Evolutionary conservation across 208 protist species (phyloP).

Genomic region (Acanthamoeba lenticulata): DNA sequence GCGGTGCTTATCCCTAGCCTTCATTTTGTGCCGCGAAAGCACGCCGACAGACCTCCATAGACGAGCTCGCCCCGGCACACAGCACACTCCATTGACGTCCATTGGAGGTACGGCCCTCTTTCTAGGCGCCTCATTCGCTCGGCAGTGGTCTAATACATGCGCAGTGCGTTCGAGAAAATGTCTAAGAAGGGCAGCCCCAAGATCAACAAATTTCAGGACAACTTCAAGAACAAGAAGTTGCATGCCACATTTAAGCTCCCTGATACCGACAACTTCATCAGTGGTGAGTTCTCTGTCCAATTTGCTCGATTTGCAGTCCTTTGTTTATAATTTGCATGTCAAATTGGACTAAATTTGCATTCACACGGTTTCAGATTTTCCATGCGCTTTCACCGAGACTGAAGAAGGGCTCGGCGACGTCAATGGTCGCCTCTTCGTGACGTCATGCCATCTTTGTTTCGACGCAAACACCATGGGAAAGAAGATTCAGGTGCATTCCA

Average conservation of each 20-base stretch:
- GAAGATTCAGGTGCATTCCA: background rate
- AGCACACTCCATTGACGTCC: no score
- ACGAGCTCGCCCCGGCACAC: no score
- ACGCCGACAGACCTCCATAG: background rate
- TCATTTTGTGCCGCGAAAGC: background rate
- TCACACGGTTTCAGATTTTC: background rate
- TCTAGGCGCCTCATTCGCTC: no score
- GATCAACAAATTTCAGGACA: background rate
- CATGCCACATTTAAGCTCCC: background rate
- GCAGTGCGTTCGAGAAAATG: background rate
- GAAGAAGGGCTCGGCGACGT: background rate
- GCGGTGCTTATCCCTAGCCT: no score
- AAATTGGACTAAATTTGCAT: no score
- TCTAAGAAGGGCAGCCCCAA: background rate
- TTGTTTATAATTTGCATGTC: background rate
- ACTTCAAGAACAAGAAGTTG: constrained; percentile 22
- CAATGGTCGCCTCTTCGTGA: background rate
- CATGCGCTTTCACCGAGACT: background rate
- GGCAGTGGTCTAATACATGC: no score
- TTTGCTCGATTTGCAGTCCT: background rate
- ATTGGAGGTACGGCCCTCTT: no score
- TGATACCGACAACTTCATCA: background rate
- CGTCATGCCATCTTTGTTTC: background rate
- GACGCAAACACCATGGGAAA: background rate
- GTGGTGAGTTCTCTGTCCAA: background rate